Evolutionary conservation across 495 filamentous ascomycete species (phyloP).

Genomic region (Aspergillus sparsus): DNA sequence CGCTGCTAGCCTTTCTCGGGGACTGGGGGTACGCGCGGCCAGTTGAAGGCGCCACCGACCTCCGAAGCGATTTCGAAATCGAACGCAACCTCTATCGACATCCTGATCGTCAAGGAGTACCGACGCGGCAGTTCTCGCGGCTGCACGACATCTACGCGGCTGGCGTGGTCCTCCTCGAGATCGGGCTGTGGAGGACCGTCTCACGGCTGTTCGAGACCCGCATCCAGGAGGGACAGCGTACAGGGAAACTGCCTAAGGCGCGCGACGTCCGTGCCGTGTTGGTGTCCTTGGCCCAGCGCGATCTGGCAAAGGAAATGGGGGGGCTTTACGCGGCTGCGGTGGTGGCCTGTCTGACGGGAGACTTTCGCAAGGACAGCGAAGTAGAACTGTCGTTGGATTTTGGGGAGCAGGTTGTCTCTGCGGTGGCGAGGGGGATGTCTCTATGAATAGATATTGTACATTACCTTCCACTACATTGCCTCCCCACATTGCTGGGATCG

Average conservation of each 20-base stretch:
- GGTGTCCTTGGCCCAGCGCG: slow-evolving; percentile 12
- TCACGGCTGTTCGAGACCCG: slow-evolving; percentile 20
- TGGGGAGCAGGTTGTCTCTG: background rate
- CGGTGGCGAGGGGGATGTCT: too few relatives aligned
- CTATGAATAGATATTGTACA: too few relatives aligned
- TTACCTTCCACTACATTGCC: too few relatives aligned
- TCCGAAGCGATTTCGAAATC: slow-evolving; percentile 22
- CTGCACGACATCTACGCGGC: slow-evolving; percentile 43
- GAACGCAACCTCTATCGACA: slow-evolving; percentile 35
- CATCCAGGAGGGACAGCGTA: slow-evolving; percentile 20
- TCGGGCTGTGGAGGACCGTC: slow-evolving; percentile 36
- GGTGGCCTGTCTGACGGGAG: background rate
- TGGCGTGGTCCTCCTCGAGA: slow-evolving; percentile 42
- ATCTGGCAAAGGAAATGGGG: background rate
- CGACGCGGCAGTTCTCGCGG: slow-evolving; percentile 27
- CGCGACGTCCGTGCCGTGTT: slow-evolving; percentile 17
- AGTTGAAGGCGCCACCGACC: slow-evolving; percentile 21
- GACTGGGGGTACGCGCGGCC: slow-evolving; percentile 30
- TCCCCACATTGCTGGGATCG: too few relatives aligned
- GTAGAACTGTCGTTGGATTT: background rate
- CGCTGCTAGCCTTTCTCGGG: slow-evolving; percentile 20
- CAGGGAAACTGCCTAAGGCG: slow-evolving; percentile 21
- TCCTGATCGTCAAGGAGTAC: slow-evolving; percentile 28
- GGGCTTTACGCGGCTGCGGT: background rate
- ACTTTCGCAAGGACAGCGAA: background rate